Base-by-base conservation (phyloP, 2,329 filamentous ascomycete genomes). In the Samsoniella hepiali region DNA sequence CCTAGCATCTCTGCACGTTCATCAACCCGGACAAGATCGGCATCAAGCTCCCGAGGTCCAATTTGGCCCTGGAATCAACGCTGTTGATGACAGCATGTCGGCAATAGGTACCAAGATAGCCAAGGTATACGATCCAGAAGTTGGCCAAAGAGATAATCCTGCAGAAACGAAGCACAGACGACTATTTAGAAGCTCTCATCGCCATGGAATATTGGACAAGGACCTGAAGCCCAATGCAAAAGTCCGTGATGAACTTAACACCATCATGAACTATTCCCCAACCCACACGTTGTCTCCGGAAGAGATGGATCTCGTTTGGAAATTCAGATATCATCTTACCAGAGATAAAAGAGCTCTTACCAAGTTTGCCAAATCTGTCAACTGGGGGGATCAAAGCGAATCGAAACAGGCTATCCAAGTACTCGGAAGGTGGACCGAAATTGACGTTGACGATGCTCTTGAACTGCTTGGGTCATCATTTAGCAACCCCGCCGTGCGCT, bases 311-410 rank as follows among this genome's bases (percentile, higher is more conserved):
- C 82, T 97, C 58, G 87, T 99, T 27, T 99, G 96, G 96, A 95
- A 96, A 70, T 99, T 98, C 78, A 85, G 95, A 64, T 96, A 98
- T 75, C 94, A 97, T 74, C 78, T 99, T 29, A 95, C 93, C 1
- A 85, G 93, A 63, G 93, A 99, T 74, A 99, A 99, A 76, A 83
- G 90, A 70, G 91, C 94, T 2, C 81, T 98, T 64, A 99, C 94
- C 40, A 99, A 99, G 71, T 96, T 99, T 69, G 92, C 98, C 74
- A 99, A 98, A 75, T 97, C 94, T 0, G 94, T 97, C 45, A 93
- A 96, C 68, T 99, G 95, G 94, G 87, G 86, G 57, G 94, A 97
- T 73, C 84, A 86, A 54, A 87, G 87, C 65, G 94, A 99, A 79
- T 88, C 91, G 4, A 89, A 91, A 64, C 93, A 97, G 77, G 93